A percentile compares a stretch with the other conserved stretches of the same genome.
Evolutionary conservation across 192 early-diverging fungal species (phyloP).

Genomic region (Coemansia sp.): DNA sequence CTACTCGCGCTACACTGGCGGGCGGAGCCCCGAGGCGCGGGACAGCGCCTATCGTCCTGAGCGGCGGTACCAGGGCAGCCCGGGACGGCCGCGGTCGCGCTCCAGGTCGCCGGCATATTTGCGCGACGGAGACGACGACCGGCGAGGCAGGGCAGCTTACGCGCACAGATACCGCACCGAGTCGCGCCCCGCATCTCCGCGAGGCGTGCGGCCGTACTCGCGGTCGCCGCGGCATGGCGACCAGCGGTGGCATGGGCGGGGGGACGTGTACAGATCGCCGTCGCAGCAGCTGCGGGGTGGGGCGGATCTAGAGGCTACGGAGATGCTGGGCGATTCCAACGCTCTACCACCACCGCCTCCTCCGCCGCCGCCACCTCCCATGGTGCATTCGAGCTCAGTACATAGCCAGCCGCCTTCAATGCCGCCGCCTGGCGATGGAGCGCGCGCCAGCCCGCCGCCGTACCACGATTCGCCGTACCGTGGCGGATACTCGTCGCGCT

Average conservation of each 20-base stretch:
- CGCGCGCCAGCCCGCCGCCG: conserved; percentile 10
- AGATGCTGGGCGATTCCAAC: background rate
- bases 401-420: conserved; percentile 8
- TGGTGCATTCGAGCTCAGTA: conserved; percentile 5
- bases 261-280: conserved; percentile 10
- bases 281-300: background rate
- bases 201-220: conserved; percentile 14
- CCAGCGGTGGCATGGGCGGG: conserved; percentile 17
- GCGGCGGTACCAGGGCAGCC: conserved; percentile 30
- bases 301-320: background rate
- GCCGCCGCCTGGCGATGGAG: conserved; percentile 3
- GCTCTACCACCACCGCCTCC: background rate
- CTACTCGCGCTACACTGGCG: conserved; percentile 20
- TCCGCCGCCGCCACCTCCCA: conserved; percentile 25
- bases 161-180: conserved; percentile 14
- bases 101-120: conserved; percentile 25
- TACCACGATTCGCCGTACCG: conserved; percentile 35
- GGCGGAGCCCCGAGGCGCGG: conserved; percentile 33
- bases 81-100: background rate
- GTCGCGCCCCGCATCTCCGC: conserved; percentile 17
- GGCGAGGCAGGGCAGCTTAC: conserved; percentile 16
- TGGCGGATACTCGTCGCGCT: conserved; percentile 22
- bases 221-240: conserved; percentile 32
- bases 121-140: conserved; percentile 8
- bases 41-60: conserved; percentile 30